These are phyloP conservation scores for Xanthoconium purpureum DNA, from an alignment of 768 basidiomycete species.

Conservation along the genomic window DNA sequence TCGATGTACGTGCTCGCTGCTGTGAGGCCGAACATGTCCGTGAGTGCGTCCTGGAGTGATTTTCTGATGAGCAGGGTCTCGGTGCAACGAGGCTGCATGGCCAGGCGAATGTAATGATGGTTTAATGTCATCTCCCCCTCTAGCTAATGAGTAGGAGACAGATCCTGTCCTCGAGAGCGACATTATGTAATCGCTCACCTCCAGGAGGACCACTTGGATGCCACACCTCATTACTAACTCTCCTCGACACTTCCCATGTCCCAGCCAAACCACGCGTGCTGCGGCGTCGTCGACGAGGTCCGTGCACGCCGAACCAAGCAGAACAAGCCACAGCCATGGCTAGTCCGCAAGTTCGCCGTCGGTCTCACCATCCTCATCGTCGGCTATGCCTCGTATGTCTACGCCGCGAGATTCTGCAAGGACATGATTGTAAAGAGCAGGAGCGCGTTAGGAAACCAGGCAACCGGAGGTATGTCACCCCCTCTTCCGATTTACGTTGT, in stretches of 20 bases:
- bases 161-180: not conserved
- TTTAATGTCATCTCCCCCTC: constrained; percentile 10
- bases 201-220: constrained; percentile 6
- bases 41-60: constrained; percentile 51
- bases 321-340: constrained; percentile 64
- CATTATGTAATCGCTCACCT: constrained; percentile 23
- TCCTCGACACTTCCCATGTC: constrained; percentile 7
- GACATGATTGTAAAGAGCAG: constrained; percentile 57
- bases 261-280: constrained; percentile 31
- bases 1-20: constrained; percentile 54
- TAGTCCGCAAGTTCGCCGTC: constrained; percentile 66
- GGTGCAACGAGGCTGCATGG: constrained; percentile 22
- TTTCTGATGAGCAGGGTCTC: constrained; percentile 52
- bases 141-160: not conserved
- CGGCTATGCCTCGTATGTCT: constrained; percentile 74
- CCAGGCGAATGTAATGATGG: constrained; percentile 25
- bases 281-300: constrained; percentile 54
- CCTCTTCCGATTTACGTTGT: not conserved
- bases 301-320: constrained; percentile 38
- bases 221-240: not conserved
- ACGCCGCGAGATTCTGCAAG: constrained; percentile 66
- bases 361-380: constrained; percentile 56
- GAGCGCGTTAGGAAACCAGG: constrained; percentile 45
- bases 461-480: constrained; percentile 62
- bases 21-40: constrained; percentile 54